These are phyloP conservation scores for Phytophthora citricola DNA, from an alignment of 352 stramenopile species.

Conservation along the genomic window DNA sequence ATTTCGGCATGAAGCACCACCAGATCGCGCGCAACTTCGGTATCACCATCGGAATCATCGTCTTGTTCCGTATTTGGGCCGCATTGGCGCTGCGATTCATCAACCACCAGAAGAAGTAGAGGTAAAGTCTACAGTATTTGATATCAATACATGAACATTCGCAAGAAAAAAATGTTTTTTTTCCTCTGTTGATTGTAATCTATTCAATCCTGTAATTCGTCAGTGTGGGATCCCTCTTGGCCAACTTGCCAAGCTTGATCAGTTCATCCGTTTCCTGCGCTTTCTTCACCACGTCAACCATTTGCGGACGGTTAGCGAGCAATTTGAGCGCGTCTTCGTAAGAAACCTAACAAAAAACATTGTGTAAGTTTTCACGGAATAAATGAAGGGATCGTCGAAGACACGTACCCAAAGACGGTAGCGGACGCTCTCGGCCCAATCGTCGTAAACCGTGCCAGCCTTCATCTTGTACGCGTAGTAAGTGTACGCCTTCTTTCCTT, in stretches of 20 bases:
- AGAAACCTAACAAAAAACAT: not conserved
- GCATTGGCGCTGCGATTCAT: conserved; percentile 10
- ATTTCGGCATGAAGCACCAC: conserved; percentile 20
- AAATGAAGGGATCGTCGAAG: too few relatives aligned
- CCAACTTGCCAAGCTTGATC: not conserved
- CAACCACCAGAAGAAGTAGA: conserved; percentile 7
- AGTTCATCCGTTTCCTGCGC: not conserved
- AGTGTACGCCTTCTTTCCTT: not conserved
- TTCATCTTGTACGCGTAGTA: conserved; percentile 1
- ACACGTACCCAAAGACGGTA: conserved; percentile 3
- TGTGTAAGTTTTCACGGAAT: not conserved
- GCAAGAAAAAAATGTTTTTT: too few relatives aligned
- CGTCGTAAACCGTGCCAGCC: not conserved
- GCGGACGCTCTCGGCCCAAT: not conserved
- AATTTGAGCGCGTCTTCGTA: conserved; percentile 1
- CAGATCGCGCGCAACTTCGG: conserved; percentile 24
- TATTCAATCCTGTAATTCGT: not conserved
- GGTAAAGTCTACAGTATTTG: conserved; percentile 1
- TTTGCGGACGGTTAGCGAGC: not conserved
- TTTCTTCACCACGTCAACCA: conserved; percentile 2
- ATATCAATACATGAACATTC: conserved; percentile 5
- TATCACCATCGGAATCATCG: conserved; percentile 15
- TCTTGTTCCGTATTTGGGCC: conserved; percentile 5
- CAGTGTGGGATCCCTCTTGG: not conserved
- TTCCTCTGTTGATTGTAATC: too few relatives aligned